phyloP scores from a whole-genome alignment of 176 grass and related monocot genomes.

The Oropetium thomaeum region DNA sequence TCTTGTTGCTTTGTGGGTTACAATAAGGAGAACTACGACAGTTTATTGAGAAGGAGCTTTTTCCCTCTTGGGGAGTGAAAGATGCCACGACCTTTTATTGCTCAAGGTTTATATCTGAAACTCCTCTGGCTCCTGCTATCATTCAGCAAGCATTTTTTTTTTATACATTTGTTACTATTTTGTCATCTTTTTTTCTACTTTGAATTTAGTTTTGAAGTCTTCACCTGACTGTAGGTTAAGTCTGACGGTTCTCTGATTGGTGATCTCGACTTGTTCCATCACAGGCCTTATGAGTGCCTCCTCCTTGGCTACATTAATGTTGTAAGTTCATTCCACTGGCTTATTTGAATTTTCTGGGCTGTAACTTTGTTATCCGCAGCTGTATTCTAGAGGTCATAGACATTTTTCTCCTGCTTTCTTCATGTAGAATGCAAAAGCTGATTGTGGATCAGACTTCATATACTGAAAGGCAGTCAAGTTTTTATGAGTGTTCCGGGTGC shows the following conservation, averaged over 20 bases:
- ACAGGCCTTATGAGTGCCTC: slow-evolving; percentile 91
- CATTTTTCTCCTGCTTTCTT: slow-evolving; percentile 9
- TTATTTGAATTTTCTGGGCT: neutral
- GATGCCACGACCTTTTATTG: slow-evolving; percentile 62
- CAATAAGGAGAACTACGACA: slow-evolving; percentile 62
- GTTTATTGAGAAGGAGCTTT: slow-evolving; percentile 71
- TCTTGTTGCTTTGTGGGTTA: slow-evolving; percentile 89
- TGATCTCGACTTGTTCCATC: slow-evolving; percentile 87
- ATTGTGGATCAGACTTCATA: slow-evolving; percentile 20
- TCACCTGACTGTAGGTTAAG: slow-evolving; percentile 57
- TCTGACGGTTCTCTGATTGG: slow-evolving; percentile 78
- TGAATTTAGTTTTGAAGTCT: slow-evolving; percentile 12
- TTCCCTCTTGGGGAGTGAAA: slow-evolving; percentile 87
- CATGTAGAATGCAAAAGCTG: slow-evolving; percentile 51
- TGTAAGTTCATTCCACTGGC: slow-evolving; percentile 33
- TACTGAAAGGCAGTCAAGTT: slow-evolving; percentile 51
- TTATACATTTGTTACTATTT: neutral
- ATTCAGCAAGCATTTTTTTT: neutral
- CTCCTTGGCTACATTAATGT: slow-evolving; percentile 84
- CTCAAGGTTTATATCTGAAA: slow-evolving; percentile 62
- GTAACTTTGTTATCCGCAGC: neutral
- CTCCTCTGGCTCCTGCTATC: neutral
- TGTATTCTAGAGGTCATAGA: slow-evolving; percentile 21
- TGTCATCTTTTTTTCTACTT: neutral
- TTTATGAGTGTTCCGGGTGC: slow-evolving; percentile 82